Conservation (phyloP, 805 yeast species). For the Myxozyma sirexii region DNA sequence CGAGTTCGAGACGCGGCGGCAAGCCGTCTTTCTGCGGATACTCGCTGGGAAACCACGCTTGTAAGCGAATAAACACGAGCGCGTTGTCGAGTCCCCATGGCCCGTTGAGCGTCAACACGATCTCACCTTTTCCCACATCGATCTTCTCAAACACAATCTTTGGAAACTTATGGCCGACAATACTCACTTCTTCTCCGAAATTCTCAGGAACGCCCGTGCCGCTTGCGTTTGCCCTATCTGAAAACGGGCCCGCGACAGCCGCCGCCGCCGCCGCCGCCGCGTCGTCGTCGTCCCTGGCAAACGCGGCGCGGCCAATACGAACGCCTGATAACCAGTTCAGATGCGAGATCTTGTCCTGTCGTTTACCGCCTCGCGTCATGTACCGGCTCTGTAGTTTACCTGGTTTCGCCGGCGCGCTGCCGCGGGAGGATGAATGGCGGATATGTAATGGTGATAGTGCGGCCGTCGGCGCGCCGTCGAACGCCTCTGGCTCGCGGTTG, state of each 20-base stretch:
- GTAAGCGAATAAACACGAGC: conserved; percentile 67
- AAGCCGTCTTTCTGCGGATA: conserved; percentile 59
- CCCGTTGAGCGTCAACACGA: conserved; percentile 78
- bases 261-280: conserved; percentile 19
- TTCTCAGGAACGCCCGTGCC: conserved; percentile 51
- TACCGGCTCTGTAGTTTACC: conserved; percentile 5
- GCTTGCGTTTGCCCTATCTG: neutral
- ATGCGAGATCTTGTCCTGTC: conserved; percentile 54
- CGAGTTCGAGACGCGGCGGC: conserved; percentile 63
- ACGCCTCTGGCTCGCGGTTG: conserved; percentile 21
- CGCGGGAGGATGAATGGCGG: neutral
- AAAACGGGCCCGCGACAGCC: neutral
- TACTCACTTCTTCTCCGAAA: conserved; percentile 88
- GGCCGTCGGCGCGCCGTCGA: neutral
- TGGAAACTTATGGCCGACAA: conserved; percentile 86
- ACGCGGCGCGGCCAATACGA: conserved; percentile 62
- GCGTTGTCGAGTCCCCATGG: conserved; percentile 56
- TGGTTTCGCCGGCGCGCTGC: neutral
- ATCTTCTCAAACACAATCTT: conserved; percentile 83
- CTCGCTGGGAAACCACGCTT: conserved; percentile 65
- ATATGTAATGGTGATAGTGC: conserved; percentile 8
- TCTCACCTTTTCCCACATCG: conserved; percentile 80
- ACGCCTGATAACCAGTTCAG: conserved; percentile 94
- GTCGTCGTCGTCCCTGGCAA: conserved; percentile 34
- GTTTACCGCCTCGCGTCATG: conserved; percentile 32